These are phyloP conservation scores for Tinospora cordifolia DNA, from an alignment of 164 flowering plant species.

Conservation along the genomic window DNA sequence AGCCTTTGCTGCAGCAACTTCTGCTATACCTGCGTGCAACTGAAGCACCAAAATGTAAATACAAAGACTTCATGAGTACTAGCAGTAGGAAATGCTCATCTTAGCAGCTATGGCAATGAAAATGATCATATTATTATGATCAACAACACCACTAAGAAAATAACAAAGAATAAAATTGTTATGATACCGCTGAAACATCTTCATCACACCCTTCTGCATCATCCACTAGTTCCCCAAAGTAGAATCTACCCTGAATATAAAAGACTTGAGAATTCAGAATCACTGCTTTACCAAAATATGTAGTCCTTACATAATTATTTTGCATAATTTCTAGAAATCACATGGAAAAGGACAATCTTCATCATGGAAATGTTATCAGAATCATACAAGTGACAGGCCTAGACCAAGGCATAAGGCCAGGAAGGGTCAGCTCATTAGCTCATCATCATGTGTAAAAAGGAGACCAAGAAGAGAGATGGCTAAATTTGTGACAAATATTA, in stretches of 20 bases:
- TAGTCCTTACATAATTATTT: neutral
- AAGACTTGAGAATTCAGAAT: conserved; percentile 6
- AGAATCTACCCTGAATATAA: conserved; percentile 74
- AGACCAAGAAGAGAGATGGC: neutral
- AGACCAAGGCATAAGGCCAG: neutral
- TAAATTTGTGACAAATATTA: neutral
- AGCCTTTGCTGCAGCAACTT: conserved; percentile 97
- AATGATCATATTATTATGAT: neutral
- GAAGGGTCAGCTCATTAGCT: neutral
- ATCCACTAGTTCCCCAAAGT: conserved; percentile 72
- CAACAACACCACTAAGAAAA: neutral
- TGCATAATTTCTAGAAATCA: neutral
- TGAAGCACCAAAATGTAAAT: conserved; percentile 29
- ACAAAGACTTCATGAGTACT: neutral
- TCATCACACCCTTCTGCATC: conserved; percentile 64
- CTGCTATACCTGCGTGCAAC: conserved; percentile 92
- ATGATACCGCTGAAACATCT: conserved; percentile 49
- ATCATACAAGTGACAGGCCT: neutral
- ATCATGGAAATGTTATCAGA: neutral
- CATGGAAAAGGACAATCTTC: neutral
- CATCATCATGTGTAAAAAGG: neutral
- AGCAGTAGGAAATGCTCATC: neutral
- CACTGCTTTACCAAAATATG: neutral
- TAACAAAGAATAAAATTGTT: conserved; percentile 1
- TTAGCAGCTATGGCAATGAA: neutral